These are phyloP conservation scores for Cucurbita argyrosperma DNA, from an alignment of 306 rosid species.

Conservation along the genomic window DNA sequence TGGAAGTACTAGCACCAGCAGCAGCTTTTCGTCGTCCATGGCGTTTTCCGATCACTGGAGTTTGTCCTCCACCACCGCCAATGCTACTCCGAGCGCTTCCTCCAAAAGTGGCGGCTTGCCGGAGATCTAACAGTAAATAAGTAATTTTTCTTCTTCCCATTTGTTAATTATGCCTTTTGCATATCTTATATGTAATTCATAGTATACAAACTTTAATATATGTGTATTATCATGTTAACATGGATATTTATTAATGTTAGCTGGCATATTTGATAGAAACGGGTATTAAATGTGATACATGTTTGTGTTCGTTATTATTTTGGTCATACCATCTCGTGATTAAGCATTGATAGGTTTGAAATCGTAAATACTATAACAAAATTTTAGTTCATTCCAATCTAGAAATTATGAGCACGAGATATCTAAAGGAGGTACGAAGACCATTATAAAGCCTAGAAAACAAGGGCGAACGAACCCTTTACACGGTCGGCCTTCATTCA, in stretches of 20 bases:
- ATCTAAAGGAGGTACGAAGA: too few relatives aligned
- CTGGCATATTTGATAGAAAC: neutral
- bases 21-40: conserved; percentile 13
- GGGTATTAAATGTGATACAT: neutral
- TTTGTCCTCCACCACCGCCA: conserved; percentile 21
- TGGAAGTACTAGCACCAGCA: conserved; percentile 7
- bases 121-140: conserved; percentile 12
- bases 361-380: too few relatives aligned
- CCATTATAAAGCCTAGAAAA: too few relatives aligned
- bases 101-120: conserved; percentile 27
- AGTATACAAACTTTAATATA: neutral
- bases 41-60: conserved; percentile 69
- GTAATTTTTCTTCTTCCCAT: neutral
- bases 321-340: too few relatives aligned
- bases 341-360: too few relatives aligned
- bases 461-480: too few relatives aligned
- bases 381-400: too few relatives aligned
- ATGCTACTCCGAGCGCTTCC: conserved; percentile 44
- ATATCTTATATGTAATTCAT: neutral
- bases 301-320: neutral
- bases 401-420: too few relatives aligned
- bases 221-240: neutral
- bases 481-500: too few relatives aligned
- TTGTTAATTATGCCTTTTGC: neutral
- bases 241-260: neutral